A percentile compares a stretch with the other conserved stretches of the same genome.
Evolutionary conservation across 2,329 filamentous ascomycete species (phyloP).

Genomic region (Chrysoporthe austroafricana): DNA sequence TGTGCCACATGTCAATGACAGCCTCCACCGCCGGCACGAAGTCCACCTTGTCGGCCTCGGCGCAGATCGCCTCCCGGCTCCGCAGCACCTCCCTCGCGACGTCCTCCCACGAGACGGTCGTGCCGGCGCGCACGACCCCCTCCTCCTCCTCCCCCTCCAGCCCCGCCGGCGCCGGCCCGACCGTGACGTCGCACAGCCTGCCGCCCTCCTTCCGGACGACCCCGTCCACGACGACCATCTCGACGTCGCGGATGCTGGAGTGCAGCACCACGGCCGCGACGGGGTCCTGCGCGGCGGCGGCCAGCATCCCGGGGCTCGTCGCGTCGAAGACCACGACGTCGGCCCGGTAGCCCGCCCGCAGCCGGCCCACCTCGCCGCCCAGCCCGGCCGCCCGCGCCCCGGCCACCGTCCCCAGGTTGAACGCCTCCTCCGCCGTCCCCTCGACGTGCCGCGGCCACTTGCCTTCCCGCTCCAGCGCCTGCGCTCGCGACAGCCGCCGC

Average conservation of each 20-base stretch:
- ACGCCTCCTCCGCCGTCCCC: conserved; percentile 46
- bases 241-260: conserved; percentile 45
- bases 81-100: conserved; percentile 12
- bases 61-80: conserved; percentile 17
- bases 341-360: conserved; percentile 50
- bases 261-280: conserved; percentile 48
- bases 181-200: conserved; percentile 25
- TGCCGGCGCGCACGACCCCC: conserved; percentile 4
- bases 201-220: conserved; percentile 42
- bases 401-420: conserved; percentile 53
- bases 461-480: conserved; percentile 33
- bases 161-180: conserved; percentile 1
- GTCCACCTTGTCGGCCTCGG: conserved; percentile 2
- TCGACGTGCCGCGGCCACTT: conserved; percentile 35
- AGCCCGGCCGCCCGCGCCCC: conserved; percentile 49
- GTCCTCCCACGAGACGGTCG: conserved; percentile 11
- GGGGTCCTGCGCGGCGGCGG: conserved; percentile 45
- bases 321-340: conserved; percentile 54
- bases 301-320: conserved; percentile 39
- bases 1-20: conserved; percentile 18
- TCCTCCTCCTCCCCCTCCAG: background rate
- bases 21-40: conserved; percentile 13
- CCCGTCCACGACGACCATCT: conserved; percentile 48
- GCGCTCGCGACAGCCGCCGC: conserved; percentile 36
- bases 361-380: conserved; percentile 46